These are phyloP conservation scores for Myrmaecium sp. DNA, from an alignment of 2,329 filamentous ascomycete genomes.

Conservation along the genomic window DNA sequence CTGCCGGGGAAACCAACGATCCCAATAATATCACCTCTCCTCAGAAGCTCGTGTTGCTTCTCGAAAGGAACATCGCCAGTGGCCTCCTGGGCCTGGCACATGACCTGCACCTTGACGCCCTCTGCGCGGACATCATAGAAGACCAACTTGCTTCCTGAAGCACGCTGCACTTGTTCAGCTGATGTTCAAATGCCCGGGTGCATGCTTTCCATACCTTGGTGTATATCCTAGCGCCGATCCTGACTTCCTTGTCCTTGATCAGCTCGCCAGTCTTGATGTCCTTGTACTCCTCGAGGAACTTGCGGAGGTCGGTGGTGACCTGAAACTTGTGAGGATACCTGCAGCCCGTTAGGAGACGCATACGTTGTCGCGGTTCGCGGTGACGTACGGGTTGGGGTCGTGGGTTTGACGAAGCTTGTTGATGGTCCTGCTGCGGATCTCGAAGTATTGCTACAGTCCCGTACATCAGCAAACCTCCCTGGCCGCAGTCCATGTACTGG, in stretches of 20 bases:
- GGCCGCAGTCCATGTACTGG: too few relatives aligned
- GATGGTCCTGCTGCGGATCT: conserved; percentile 76
- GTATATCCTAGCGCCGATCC: conserved; percentile 75
- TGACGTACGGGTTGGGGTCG: conserved; percentile 46
- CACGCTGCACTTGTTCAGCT: too few relatives aligned
- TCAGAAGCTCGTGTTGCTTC: conserved; percentile 74
- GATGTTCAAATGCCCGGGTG: conserved; percentile 13
- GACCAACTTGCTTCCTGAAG: conserved; percentile 65
- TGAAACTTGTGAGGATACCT: conserved; percentile 85
- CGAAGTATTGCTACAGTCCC: conserved; percentile 63
- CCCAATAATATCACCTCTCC: conserved; percentile 85
- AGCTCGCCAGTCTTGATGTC: conserved; percentile 78
- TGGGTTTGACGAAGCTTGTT: conserved; percentile 58
- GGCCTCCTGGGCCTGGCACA: conserved; percentile 74
- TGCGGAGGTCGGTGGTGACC: conserved; percentile 62
- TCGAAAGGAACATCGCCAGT: conserved; percentile 56
- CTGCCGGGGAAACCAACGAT: conserved; percentile 69
- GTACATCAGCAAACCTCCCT: too few relatives aligned
- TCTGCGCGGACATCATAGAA: conserved; percentile 79
- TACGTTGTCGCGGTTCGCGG: neutral
- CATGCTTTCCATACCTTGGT: conserved; percentile 72
- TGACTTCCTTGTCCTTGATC: conserved; percentile 56
- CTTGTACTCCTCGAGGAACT: conserved; percentile 64
- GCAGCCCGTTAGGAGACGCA: conserved; percentile 1
- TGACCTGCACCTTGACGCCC: conserved; percentile 69